phyloP scores from a whole-genome alignment of 305 asterid genomes.

The Caryopteris hybrid region DNA sequence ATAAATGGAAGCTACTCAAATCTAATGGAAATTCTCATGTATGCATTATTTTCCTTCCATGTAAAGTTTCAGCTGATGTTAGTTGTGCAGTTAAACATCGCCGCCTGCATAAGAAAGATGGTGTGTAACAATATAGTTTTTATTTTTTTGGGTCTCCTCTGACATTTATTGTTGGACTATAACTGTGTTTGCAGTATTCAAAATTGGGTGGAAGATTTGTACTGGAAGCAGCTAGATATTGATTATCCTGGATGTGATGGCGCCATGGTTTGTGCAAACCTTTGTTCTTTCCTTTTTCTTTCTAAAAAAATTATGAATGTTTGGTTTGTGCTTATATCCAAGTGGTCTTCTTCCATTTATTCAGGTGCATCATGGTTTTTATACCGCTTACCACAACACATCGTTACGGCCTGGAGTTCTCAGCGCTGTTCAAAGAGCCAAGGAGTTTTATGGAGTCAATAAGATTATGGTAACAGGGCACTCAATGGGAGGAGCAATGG shows the following conservation, averaged over 20 bases:
- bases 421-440: slow-evolving; percentile 51
- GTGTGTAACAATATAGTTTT: neutral
- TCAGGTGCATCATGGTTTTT: slow-evolving; percentile 99
- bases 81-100: neutral
- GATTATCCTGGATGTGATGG: slow-evolving; percentile 85
- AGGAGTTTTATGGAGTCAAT: slow-evolving; percentile 58
- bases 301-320: neutral
- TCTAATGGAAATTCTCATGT: neutral
- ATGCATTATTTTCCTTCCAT: slow-evolving; percentile 11
- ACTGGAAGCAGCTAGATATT: slow-evolving; percentile 93
- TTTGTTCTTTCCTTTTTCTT: slow-evolving; percentile 4
- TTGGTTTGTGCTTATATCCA: neutral
- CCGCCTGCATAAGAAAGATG: neutral
- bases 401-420: slow-evolving; percentile 76
- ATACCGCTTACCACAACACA: slow-evolving; percentile 86
- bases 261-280: slow-evolving; percentile 60
- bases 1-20: neutral
- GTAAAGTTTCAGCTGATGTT: neutral
- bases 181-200: slow-evolving; percentile 57
- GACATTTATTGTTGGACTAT: neutral
- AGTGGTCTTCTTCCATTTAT: slow-evolving; percentile 13
- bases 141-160: neutral
- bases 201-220: slow-evolving; percentile 96
- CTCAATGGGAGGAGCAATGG: slow-evolving; percentile 99
- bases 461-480: slow-evolving; percentile 84